Evolutionary conservation across 345 rosid species (phyloP).

Genomic region (Kandelia obovata): DNA sequence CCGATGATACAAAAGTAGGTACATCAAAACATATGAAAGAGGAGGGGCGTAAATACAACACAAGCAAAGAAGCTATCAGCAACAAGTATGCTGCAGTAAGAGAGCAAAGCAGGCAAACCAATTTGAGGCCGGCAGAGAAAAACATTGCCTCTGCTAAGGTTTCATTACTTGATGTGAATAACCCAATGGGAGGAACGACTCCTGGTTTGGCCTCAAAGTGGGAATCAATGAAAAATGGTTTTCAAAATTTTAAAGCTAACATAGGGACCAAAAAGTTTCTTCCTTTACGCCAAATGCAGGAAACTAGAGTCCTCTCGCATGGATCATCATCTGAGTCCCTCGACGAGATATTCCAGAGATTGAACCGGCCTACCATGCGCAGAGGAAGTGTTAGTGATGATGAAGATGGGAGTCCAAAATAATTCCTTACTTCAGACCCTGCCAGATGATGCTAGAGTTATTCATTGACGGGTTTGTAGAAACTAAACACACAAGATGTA

Average conservation of each 20-base stretch:
- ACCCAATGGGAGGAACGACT: slow-evolving; percentile 39
- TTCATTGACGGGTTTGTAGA: slow-evolving; percentile 7
- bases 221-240: slow-evolving; percentile 84
- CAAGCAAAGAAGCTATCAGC: slow-evolving; percentile 79
- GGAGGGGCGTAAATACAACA: slow-evolving; percentile 54
- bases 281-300: slow-evolving; percentile 58
- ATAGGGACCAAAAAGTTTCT: slow-evolving; percentile 67
- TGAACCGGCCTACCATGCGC: slow-evolving; percentile 63
- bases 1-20: slow-evolving; percentile 32
- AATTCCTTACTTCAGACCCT: slow-evolving; percentile 17
- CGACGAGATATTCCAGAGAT: slow-evolving; percentile 86
- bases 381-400: slow-evolving; percentile 31
- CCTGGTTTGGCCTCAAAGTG: slow-evolving; percentile 67
- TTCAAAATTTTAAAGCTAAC: slow-evolving; percentile 79
- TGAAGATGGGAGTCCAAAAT: slow-evolving; percentile 17
- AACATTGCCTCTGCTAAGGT: slow-evolving; percentile 68
- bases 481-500: slow-evolving; percentile 22
- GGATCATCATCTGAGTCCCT: slow-evolving; percentile 55
- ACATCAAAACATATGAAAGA: slow-evolving; percentile 45
- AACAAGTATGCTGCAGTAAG: slow-evolving; percentile 84
- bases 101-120: slow-evolving; percentile 62
- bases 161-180: slow-evolving; percentile 60
- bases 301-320: slow-evolving; percentile 32
- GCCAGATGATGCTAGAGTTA: slow-evolving; percentile 25
- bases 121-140: slow-evolving; percentile 44